Evolutionary conservation across 139 green algal genomes (phyloP).

Genomic region (Chlorella sp.): DNA sequence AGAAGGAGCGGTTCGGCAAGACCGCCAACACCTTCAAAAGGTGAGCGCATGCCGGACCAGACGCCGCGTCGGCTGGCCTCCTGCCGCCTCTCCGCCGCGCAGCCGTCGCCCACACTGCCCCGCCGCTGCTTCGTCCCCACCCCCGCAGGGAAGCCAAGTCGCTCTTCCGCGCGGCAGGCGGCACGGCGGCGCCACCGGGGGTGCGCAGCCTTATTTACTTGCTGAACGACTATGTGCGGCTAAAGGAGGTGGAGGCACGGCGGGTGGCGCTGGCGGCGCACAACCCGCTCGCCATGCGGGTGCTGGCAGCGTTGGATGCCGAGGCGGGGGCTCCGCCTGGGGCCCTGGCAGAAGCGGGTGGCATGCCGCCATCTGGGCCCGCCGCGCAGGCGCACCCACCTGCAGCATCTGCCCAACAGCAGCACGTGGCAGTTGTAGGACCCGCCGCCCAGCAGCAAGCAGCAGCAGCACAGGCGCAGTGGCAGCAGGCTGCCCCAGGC

Average conservation of each 20-base stretch:
- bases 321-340: background rate
- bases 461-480: background rate
- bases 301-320: background rate
- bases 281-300: background rate
- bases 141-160: conserved; percentile 7
- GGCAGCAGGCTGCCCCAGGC: background rate
- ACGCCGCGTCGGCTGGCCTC: background rate
- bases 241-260: conserved; percentile 7
- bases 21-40: conserved; percentile 10
- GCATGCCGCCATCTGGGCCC: background rate
- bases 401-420: background rate
- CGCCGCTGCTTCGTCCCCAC: too few species aligned
- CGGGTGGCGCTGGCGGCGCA: conserved; percentile 3
- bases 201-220: conserved; percentile 9
- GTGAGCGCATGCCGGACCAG: background rate
- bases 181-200: background rate
- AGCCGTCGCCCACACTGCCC: background rate
- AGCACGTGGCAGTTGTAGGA: background rate
- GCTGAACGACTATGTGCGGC: conserved; percentile 17
- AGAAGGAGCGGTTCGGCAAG: background rate
- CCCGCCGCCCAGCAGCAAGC: background rate
- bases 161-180: background rate
- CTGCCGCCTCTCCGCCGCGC: background rate
- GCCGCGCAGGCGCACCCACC: background rate
- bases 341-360: background rate